Conservation (phyloP, 345 rosid species). For the Streptanthus diversifolius region DNA sequence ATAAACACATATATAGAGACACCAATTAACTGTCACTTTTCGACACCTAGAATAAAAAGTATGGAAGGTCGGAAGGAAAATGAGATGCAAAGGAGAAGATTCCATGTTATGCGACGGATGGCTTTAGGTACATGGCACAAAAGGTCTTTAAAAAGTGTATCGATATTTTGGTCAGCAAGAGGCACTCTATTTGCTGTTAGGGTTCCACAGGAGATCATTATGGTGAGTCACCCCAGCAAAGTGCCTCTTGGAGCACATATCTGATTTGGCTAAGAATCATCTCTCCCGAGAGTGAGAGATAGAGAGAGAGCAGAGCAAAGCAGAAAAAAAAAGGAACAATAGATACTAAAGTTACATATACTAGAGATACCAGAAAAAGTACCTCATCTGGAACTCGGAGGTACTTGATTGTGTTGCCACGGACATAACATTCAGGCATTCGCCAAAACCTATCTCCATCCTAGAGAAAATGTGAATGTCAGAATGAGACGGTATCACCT, state of each 20-base stretch:
- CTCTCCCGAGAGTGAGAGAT: conserved; percentile 2
- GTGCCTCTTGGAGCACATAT: conserved; percentile 27
- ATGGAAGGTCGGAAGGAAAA: background rate
- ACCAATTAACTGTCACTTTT: background rate
- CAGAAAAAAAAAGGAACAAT: background rate
- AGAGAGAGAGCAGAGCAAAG: background rate
- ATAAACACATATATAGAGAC: background rate
- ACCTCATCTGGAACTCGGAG: conserved; percentile 99
- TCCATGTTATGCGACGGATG: background rate
- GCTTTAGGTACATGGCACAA: background rate
- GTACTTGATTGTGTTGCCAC: conserved; percentile 96
- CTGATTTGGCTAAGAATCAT: conserved; percentile 37
- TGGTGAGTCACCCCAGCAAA: background rate
- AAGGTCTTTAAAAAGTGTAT: background rate
- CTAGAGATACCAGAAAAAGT: background rate
- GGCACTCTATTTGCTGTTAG: background rate
- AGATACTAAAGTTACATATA: background rate
- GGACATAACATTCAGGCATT: conserved; percentile 99
- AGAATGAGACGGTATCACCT: background rate
- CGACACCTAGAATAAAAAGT: background rate
- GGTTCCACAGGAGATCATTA: background rate
- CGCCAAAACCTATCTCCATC: conserved; percentile 99
- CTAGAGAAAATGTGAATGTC: conserved; percentile 35
- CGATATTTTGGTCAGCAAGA: conserved; percentile 31
- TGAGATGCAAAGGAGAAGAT: background rate